Conservation (phyloP, 179 eudicot species). For the Kewa caespitosa region DNA sequence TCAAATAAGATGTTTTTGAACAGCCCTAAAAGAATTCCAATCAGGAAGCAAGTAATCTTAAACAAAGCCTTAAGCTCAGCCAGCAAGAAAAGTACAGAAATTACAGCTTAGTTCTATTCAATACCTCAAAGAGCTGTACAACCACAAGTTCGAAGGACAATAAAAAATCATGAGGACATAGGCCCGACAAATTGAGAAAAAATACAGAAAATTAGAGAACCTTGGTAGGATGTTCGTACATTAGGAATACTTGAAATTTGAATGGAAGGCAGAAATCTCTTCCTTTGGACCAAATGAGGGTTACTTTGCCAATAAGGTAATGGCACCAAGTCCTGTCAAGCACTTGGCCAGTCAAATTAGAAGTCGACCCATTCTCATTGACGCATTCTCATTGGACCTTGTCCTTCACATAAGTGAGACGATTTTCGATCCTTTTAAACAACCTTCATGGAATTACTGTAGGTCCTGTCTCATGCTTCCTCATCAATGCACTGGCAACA, state of each 20-base stretch:
- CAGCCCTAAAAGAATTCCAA: not conserved
- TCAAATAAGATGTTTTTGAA: no score
- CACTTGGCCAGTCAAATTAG: not conserved
- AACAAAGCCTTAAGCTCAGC: not conserved
- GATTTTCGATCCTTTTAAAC: not conserved
- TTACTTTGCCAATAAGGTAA: not conserved
- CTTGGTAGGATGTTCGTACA: no score
- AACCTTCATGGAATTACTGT: not conserved
- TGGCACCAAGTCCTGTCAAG: not conserved
- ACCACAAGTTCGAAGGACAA: not conserved
- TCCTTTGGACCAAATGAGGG: no score
- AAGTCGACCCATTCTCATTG: no score
- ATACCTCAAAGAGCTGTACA: not conserved
- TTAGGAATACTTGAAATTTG: no score
- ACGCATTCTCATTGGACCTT: not conserved
- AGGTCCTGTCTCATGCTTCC: not conserved
- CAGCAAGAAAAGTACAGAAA: not conserved
- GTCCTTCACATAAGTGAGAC: not conserved
- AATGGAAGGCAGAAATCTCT: no score
- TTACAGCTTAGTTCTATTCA: not conserved
- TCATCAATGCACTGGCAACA: not conserved
- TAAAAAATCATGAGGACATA: no score
- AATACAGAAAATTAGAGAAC: not conserved
- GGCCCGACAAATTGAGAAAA: no score
- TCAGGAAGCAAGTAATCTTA: constrained; percentile 2